Conservation (phyloP, 805 yeast species). For the Yamadazyma scolyti region DNA sequence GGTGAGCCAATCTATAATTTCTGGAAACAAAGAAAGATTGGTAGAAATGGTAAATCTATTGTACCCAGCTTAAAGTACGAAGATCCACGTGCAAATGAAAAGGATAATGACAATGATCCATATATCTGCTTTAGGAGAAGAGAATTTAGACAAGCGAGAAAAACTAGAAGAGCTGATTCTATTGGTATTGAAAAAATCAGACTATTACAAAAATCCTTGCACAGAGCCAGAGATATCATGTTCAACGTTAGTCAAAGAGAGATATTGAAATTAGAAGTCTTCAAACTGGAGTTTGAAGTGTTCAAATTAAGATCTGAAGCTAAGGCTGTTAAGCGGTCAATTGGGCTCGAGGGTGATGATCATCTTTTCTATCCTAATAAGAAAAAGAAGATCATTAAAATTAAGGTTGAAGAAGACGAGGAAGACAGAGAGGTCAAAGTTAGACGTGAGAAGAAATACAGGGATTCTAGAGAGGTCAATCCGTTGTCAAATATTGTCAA, state of each 20-base stretch:
- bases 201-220: slow-evolving; percentile 69
- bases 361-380: slow-evolving; percentile 77
- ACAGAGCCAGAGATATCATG: slow-evolving; percentile 67
- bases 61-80: slow-evolving; percentile 79
- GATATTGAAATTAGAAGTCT: slow-evolving; percentile 53
- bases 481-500: slow-evolving; percentile 2
- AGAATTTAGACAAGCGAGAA: slow-evolving; percentile 92
- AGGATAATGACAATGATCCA: slow-evolving; percentile 86
- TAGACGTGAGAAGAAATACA: slow-evolving; percentile 18
- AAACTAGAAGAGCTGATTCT: slow-evolving; percentile 91
- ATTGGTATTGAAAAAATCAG: slow-evolving; percentile 84
- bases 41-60: slow-evolving; percentile 63
- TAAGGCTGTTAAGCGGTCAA: slow-evolving; percentile 68
- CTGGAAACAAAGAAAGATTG: slow-evolving; percentile 75
- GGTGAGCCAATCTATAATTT: slow-evolving; percentile 73
- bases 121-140: slow-evolving; percentile 94
- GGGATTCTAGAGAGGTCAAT: slow-evolving; percentile 11
- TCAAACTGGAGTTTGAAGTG: slow-evolving; percentile 60
- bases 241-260: slow-evolving; percentile 74
- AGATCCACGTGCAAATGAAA: slow-evolving; percentile 68
- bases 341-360: slow-evolving; percentile 80
- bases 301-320: slow-evolving; percentile 72
- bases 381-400: slow-evolving; percentile 49
- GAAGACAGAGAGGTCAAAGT: slow-evolving; percentile 16
- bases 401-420: slow-evolving; percentile 36